Conservation (phyloP, 768 basidiomycete species). For the Amanita pseudoporphyria region DNA sequence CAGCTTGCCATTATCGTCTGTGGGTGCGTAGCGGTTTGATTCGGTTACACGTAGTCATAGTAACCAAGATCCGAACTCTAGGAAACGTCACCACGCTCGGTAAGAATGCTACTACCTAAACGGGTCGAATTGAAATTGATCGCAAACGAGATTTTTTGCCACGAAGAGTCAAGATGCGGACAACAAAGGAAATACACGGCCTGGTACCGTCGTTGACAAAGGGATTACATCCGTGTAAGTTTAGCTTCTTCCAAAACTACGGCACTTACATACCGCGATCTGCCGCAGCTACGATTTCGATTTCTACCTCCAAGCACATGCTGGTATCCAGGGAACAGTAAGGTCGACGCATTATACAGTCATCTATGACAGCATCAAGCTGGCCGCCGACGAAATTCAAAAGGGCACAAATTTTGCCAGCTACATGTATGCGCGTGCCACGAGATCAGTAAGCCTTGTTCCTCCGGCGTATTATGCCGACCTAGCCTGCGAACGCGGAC, state of each 20-base stretch:
- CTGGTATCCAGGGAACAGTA: slow-evolving; percentile 62
- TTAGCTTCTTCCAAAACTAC: neutral
- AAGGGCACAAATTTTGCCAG: slow-evolving; percentile 57
- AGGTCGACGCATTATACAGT: slow-evolving; percentile 73
- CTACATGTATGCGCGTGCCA: slow-evolving; percentile 77
- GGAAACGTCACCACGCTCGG: slow-evolving; percentile 59
- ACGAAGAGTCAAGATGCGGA: slow-evolving; percentile 39
- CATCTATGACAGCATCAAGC: slow-evolving; percentile 64
- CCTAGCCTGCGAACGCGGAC: slow-evolving; percentile 70
- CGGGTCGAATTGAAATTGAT: slow-evolving; percentile 9
- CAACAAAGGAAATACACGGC: slow-evolving; percentile 64
- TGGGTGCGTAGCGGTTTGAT: slow-evolving; percentile 29
- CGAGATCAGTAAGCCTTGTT: slow-evolving; percentile 73
- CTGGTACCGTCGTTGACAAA: slow-evolving; percentile 75
- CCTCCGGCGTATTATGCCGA: slow-evolving; percentile 80
- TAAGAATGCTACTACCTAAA: slow-evolving; percentile 22
- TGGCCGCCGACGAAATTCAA: slow-evolving; percentile 67
- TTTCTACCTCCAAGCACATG: slow-evolving; percentile 66
- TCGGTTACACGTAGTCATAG: neutral
- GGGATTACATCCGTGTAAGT: slow-evolving; percentile 64
- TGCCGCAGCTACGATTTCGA: slow-evolving; percentile 44
- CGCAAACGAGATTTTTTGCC: slow-evolving; percentile 41
- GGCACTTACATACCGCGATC: slow-evolving; percentile 14
- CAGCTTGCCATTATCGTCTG: slow-evolving; percentile 66
- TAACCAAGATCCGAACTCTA: neutral